These are phyloP conservation scores for Asterionellopsis glacialis DNA, from an alignment of 108 stramenopile species.

Conservation along the genomic window DNA sequence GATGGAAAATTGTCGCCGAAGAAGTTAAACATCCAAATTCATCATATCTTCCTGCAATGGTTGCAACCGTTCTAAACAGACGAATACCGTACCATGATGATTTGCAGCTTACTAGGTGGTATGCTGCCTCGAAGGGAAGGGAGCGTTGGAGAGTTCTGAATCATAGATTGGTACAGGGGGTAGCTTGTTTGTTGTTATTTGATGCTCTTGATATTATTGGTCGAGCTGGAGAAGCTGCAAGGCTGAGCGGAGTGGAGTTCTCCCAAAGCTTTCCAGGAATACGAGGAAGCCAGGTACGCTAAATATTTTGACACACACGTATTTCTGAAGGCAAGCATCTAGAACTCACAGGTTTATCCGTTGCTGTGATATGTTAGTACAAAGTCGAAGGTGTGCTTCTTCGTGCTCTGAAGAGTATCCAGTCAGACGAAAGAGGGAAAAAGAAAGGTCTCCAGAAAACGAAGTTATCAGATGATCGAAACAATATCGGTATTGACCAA, in stretches of 20 bases:
- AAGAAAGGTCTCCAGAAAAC: slow-evolving; percentile 42
- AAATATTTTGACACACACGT: slow-evolving; percentile 5
- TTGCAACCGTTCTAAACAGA: slow-evolving; percentile 63
- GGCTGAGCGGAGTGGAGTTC: slow-evolving; percentile 88
- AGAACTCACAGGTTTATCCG: background rate
- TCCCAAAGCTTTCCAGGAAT: slow-evolving; percentile 84
- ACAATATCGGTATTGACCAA: background rate
- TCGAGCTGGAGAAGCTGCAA: slow-evolving; percentile 86
- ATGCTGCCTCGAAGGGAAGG: slow-evolving; percentile 37
- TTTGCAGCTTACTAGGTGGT: slow-evolving; percentile 72
- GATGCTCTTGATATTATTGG: slow-evolving; percentile 87
- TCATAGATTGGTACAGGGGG: slow-evolving; percentile 62
- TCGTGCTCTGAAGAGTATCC: slow-evolving; percentile 74
- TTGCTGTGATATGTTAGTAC: slow-evolving; percentile 24
- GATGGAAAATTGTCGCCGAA: slow-evolving; percentile 80
- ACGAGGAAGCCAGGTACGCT: slow-evolving; percentile 71
- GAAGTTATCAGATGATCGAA: slow-evolving; percentile 5
- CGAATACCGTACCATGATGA: slow-evolving; percentile 78
- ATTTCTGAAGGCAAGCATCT: too few species aligned
- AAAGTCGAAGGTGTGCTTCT: slow-evolving; percentile 85
- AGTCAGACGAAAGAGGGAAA: slow-evolving; percentile 77
- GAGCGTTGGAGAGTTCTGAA: slow-evolving; percentile 76
- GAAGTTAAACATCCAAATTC: slow-evolving; percentile 84
- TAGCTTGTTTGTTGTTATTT: slow-evolving; percentile 60
- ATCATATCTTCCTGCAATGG: slow-evolving; percentile 82